Base-by-base conservation (phyloP, 2,329 filamentous ascomycete species). In the Cytospora paraplurivora region DNA sequence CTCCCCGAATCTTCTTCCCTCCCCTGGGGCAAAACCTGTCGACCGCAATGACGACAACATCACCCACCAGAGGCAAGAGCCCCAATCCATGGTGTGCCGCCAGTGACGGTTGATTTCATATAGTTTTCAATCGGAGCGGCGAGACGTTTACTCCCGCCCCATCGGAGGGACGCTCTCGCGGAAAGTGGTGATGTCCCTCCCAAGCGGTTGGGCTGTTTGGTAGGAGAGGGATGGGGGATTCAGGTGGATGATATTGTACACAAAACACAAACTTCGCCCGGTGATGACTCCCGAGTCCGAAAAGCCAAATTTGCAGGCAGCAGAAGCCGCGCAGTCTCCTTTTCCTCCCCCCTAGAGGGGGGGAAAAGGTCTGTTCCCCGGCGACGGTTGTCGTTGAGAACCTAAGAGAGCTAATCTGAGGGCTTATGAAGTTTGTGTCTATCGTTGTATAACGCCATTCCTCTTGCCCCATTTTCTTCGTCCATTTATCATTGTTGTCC, bases 221-320 rank as follows among this genome's bases (percentile, higher is more conserved):
- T 10, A 37, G 47, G n/a, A 44, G n/a, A 17, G 47, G 38, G 58
- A 27, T 38, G 34, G 55, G 55, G 38, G 32, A 38, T 5, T 27
- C n/a, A 55, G 6, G 27, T 19, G 41, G 41, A 19, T n/a, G 41
- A 57, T 27, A 4, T 4, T 27, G 27, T 27, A 27, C 10, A 58
- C 35, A 44, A 19, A 19, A 69, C 33, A 62, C 64, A 61, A 62
- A 63, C 62, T 67, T 49, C 58, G 71, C 74, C 72, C 73, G 67
- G 71, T 76, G 75, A 76, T 76, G 75, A 76, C 69, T 59, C 62
- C 69, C 67, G 69, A 71, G 69, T 71, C 71, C 75, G 72, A 74
- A 75, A 76, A 76, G 75, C 75, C 75, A 76, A 76, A 76, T 75
- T 76, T 76, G 75, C 73, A 76, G 75, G 68, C 74, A 75, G 70